phyloP scores from a whole-genome alignment of 805 yeast species.

The Priceomyces castillae region DNA sequence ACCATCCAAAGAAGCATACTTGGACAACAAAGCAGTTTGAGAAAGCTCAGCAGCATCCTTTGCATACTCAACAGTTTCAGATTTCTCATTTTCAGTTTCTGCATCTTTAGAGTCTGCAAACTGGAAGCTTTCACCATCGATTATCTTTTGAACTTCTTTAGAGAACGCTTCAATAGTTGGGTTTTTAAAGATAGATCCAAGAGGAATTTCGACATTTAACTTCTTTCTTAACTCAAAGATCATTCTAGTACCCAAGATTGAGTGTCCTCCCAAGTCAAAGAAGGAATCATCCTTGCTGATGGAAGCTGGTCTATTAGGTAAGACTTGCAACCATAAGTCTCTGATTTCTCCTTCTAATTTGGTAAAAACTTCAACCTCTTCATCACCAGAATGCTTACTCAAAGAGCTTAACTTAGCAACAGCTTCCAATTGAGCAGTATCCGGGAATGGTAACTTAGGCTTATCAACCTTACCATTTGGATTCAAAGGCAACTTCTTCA shows the following conservation, averaged over 20 bases:
- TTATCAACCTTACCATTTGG: slow-evolving; percentile 99
- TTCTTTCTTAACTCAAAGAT: slow-evolving; percentile 84
- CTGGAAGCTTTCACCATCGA: slow-evolving; percentile 48
- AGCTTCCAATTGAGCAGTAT: slow-evolving; percentile 74
- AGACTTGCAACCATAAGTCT: slow-evolving; percentile 80
- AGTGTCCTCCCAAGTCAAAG: slow-evolving; percentile 97
- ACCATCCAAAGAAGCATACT: slow-evolving; percentile 46
- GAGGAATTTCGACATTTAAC: slow-evolving; percentile 76
- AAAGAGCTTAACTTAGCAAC: slow-evolving; percentile 56
- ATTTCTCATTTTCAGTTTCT: slow-evolving; percentile 21
- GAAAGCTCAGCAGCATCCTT: slow-evolving; percentile 67
- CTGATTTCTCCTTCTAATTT: slow-evolving; percentile 65
- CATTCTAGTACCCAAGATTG: slow-evolving; percentile 95
- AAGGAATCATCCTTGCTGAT: slow-evolving; percentile 80
- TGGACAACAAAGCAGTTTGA: slow-evolving; percentile 35
- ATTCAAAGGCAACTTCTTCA: slow-evolving; percentile 82
- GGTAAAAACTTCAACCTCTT: slow-evolving; percentile 48
- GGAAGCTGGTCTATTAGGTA: slow-evolving; percentile 82
- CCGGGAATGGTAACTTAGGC: slow-evolving; percentile 95
- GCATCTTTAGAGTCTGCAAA: slow-evolving; percentile 29
- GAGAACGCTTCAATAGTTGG: slow-evolving; percentile 86
- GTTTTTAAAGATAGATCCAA: slow-evolving; percentile 84
- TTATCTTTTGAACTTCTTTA: slow-evolving; percentile 58
- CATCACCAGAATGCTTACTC: slow-evolving; percentile 39
- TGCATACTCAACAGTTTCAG: slow-evolving; percentile 43